Percentiles rank a stretch among this genome's conserved stretches.
Conservation (phyloP, 78 protist species). For the Dictyostelium firmibasis region DNA sequence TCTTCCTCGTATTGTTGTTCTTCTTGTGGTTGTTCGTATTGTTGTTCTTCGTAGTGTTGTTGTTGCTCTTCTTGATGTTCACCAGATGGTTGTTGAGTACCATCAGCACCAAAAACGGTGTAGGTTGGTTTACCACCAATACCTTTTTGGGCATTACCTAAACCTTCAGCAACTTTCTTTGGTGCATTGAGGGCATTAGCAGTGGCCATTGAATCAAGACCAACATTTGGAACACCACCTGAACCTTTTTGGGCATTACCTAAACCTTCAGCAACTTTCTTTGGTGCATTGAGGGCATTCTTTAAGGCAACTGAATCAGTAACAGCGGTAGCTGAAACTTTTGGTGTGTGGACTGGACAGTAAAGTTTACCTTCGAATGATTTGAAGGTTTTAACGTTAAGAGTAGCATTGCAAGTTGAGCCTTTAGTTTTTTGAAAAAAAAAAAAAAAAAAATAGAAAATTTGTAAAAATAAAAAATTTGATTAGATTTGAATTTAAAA, state of each 20-base stretch:
- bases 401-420: slow-evolving; percentile 54
- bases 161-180: slow-evolving; percentile 68
- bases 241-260: slow-evolving; percentile 79
- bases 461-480: background rate
- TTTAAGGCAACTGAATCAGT: slow-evolving; percentile 80
- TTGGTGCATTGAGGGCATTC: slow-evolving; percentile 78
- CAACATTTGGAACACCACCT: slow-evolving; percentile 66
- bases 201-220: slow-evolving; percentile 72
- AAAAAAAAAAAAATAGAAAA: background rate
- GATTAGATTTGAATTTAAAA: background rate
- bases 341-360: slow-evolving; percentile 83
- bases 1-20: background rate
- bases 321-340: slow-evolving; percentile 67
- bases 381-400: slow-evolving; percentile 81
- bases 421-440: slow-evolving; percentile 11
- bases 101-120: slow-evolving; percentile 52
- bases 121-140: slow-evolving; percentile 65
- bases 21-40: background rate
- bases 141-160: slow-evolving; percentile 73
- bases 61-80: background rate
- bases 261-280: slow-evolving; percentile 73
- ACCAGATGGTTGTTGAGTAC: background rate
- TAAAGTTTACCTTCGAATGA: slow-evolving; percentile 68
- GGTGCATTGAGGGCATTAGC: slow-evolving; percentile 77
- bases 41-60: slow-evolving; percentile 6